phyloP scores from a whole-genome alignment of 805 yeast genomes.

The Suhomyces sp. region DNA sequence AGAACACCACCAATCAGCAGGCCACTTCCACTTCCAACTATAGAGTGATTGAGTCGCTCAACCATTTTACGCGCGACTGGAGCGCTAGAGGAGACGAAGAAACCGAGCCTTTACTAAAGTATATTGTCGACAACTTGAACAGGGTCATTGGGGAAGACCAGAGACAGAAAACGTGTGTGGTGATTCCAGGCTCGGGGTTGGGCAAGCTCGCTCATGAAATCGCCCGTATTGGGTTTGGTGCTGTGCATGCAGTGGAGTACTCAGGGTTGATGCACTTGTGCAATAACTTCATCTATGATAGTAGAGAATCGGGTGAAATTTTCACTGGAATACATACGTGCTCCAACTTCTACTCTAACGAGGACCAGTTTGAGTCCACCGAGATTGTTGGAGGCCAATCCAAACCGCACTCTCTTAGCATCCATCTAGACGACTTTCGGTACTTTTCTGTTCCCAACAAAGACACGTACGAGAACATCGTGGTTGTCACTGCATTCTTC shows the following conservation, averaged over 20 bases:
- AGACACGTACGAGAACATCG: slow-evolving; percentile 41
- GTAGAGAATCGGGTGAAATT: not conserved
- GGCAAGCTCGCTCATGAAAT: slow-evolving; percentile 75
- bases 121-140: slow-evolving; percentile 45
- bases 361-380: slow-evolving; percentile 51
- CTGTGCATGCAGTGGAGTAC: slow-evolving; percentile 72
- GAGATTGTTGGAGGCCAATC: slow-evolving; percentile 20
- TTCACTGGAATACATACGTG: slow-evolving; percentile 61
- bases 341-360: slow-evolving; percentile 54
- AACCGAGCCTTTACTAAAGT: slow-evolving; percentile 51
- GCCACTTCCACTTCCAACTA: slow-evolving; percentile 21
- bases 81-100: slow-evolving; percentile 46
- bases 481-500: slow-evolving; percentile 70
- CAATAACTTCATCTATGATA: slow-evolving; percentile 53
- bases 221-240: slow-evolving; percentile 30
- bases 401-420: slow-evolving; percentile 47
- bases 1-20: not conserved
- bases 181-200: slow-evolving; percentile 87
- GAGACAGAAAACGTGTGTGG: slow-evolving; percentile 43
- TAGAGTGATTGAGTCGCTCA: slow-evolving; percentile 63
- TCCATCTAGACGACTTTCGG: slow-evolving; percentile 64
- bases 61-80: slow-evolving; percentile 85
- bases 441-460: slow-evolving; percentile 38
- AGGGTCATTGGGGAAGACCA: slow-evolving; percentile 23
- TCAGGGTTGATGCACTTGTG: slow-evolving; percentile 74